A percentile compares a stretch with the other conserved stretches of the same genome.
phyloP scores from a whole-genome alignment of 805 yeast genomes.

The Saccharomycopsis sp. region DNA sequence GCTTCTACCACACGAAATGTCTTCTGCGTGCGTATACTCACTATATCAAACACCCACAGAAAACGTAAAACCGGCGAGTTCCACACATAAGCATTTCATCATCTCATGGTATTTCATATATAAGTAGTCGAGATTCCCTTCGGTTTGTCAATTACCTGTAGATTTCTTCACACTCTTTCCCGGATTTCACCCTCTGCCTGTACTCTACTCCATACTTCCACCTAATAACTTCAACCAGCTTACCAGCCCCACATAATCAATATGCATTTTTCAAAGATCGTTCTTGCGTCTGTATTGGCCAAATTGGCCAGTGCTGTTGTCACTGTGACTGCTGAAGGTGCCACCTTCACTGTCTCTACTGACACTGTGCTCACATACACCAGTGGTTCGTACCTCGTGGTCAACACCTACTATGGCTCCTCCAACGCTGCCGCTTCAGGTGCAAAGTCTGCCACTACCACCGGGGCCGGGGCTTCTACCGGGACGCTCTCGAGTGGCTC shows the following conservation, averaged over 20 bases:
- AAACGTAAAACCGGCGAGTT: neutral
- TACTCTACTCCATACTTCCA: too few species aligned
- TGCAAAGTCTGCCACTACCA: slow-evolving; percentile 6
- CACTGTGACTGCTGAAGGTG: slow-evolving; percentile 1
- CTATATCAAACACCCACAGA: neutral
- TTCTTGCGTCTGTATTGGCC: slow-evolving; percentile 1
- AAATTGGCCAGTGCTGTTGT: slow-evolving; percentile 1
- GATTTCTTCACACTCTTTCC: neutral
- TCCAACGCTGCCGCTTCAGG: slow-evolving; percentile 1
- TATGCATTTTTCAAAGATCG: neutral
- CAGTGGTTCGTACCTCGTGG: slow-evolving; percentile 17
- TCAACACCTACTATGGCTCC: slow-evolving; percentile 19
- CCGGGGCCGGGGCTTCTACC: slow-evolving; percentile 6
- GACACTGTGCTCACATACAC: slow-evolving; percentile 20
- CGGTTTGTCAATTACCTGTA: neutral
- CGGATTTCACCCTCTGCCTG: neutral
- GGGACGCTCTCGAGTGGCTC: too few species aligned
- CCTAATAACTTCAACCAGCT: too few species aligned
- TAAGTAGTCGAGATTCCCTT: neutral
- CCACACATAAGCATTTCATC: too few species aligned
- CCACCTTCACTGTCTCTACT: slow-evolving; percentile 12
- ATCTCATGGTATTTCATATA: too few species aligned
- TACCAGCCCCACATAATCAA: too few species aligned
- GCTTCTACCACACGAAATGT: neutral
- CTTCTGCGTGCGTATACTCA: neutral